Conservation (phyloP, 2,329 filamentous ascomycete species). For the Pleurostoma richardsiae region DNA sequence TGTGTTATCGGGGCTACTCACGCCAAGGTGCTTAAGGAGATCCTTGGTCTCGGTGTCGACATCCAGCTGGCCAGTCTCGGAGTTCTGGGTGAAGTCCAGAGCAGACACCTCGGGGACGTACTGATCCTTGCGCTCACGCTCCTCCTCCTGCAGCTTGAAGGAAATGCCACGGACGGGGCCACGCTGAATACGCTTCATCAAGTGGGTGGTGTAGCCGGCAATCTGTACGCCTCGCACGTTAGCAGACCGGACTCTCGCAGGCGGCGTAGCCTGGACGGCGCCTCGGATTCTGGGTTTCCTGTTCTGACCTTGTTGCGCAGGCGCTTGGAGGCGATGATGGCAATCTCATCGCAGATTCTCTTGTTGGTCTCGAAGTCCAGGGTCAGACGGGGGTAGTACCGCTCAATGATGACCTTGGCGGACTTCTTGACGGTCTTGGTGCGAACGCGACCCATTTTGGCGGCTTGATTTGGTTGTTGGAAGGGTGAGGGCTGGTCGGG, state of each 20-base stretch:
- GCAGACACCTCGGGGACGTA: constrained; percentile 99
- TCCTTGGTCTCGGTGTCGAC: constrained; percentile 98
- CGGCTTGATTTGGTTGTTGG: constrained; percentile 36
- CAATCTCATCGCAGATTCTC: constrained; percentile 99
- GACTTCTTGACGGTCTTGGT: constrained; percentile 69
- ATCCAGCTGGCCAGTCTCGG: constrained; percentile 88
- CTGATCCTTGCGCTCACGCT: constrained; percentile 99
- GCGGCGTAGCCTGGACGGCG: background rate
- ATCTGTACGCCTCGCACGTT: constrained; percentile 49
- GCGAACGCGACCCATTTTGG: constrained; percentile 66
- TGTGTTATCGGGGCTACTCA: constrained; percentile 53
- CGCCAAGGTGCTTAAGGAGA: constrained; percentile 95
- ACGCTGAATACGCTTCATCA: constrained; percentile 99
- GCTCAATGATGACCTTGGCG: constrained; percentile 99
- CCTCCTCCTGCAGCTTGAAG: constrained; percentile 99
- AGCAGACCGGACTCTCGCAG: background rate
- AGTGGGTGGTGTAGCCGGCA: constrained; percentile 95
- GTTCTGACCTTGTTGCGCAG: constrained; percentile 91
- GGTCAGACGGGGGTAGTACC: constrained; percentile 94
- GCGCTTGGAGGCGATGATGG: constrained; percentile 98
- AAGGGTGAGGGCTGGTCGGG: constrained; percentile 20
- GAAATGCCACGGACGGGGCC: constrained; percentile 99
- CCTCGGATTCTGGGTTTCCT: no score
- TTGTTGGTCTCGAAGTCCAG: constrained; percentile 99
- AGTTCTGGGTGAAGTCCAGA: constrained; percentile 94